A percentile compares a stretch with the other conserved stretches of the same genome.
Conservation (phyloP, 148 eudicot species). For the Camellia japonica region DNA sequence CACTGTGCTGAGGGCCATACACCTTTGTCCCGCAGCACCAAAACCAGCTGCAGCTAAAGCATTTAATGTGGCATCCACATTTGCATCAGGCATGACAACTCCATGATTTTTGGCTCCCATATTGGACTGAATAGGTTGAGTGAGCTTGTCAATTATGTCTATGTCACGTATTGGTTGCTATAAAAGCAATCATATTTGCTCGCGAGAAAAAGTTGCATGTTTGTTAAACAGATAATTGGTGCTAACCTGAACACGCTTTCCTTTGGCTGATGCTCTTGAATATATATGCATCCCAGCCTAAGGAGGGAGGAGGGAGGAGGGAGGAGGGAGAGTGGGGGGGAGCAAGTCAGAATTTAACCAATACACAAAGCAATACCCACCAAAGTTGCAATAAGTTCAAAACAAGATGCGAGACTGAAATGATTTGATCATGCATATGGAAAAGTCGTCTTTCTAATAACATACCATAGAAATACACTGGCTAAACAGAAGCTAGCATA, state of each 20-base stretch:
- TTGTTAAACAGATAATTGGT: background rate
- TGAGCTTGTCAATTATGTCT: constrained; percentile 3
- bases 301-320: constrained; percentile 6
- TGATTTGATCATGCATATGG: background rate
- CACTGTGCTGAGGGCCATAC: constrained; percentile 84
- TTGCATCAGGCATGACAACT: constrained; percentile 86
- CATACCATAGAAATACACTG: background rate
- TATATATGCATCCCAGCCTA: constrained; percentile 99
- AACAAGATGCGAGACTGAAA: constrained; percentile 6
- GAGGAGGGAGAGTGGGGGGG: background rate
- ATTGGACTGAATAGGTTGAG: constrained; percentile 51
- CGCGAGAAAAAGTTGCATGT: background rate
- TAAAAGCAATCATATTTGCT: background rate
- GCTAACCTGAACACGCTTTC: constrained; percentile 96
- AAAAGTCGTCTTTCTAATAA: background rate
- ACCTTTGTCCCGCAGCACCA: constrained; percentile 94
- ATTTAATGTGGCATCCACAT: constrained; percentile 64
- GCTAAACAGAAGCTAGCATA: background rate
- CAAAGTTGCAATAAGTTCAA: background rate
- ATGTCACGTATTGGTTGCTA: background rate
- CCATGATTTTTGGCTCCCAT: constrained; percentile 96
- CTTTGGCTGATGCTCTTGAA: constrained; percentile 84
- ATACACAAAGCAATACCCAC: background rate
- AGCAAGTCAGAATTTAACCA: background rate
- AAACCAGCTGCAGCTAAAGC: constrained; percentile 87